Percentiles rank a stretch among this genome's conserved stretches.
Conservation (phyloP, 2,329 filamentous ascomycete genomes). For the Diaporthe helianthi region DNA sequence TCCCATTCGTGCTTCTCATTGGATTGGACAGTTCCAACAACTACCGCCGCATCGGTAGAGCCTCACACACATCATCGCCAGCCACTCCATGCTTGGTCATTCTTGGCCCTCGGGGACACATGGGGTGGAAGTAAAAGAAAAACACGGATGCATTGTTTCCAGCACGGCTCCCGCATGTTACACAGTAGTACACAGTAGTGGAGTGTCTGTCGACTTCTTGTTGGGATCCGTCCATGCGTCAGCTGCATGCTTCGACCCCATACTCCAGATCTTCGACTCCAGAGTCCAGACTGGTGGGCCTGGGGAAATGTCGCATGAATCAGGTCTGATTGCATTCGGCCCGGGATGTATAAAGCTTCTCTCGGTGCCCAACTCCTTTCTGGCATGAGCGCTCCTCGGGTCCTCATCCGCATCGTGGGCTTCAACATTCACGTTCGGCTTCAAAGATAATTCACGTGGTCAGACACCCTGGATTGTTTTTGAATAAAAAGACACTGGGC, state of each 20-base stretch:
- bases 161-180: neutral
- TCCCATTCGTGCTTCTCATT: neutral
- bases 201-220: too few relatives aligned
- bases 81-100: neutral
- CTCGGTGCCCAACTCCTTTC: slow-evolving; percentile 13
- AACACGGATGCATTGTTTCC: neutral
- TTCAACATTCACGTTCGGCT: slow-evolving; percentile 3
- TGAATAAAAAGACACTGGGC: neutral
- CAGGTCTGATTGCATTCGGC: slow-evolving; percentile 2
- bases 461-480: neutral
- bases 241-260: slow-evolving; percentile 15
- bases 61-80: slow-evolving; percentile 5
- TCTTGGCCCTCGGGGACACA: neutral
- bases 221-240: slow-evolving; percentile 7
- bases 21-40: neutral
- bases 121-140: too few relatives aligned
- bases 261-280: slow-evolving; percentile 24
- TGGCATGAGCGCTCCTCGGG: neutral
- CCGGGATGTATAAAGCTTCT: slow-evolving; percentile 24
- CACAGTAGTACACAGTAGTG: too few relatives aligned
- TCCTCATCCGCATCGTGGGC: slow-evolving; percentile 13
- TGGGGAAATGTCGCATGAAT: slow-evolving; percentile 25
- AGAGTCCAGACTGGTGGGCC: slow-evolving; percentile 19
- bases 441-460: neutral
- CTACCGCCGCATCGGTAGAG: slow-evolving; percentile 19